These are phyloP conservation scores for Ustilago sp. DNA, from an alignment of 1,284 basidiomycete species.

Conservation along the genomic window DNA sequence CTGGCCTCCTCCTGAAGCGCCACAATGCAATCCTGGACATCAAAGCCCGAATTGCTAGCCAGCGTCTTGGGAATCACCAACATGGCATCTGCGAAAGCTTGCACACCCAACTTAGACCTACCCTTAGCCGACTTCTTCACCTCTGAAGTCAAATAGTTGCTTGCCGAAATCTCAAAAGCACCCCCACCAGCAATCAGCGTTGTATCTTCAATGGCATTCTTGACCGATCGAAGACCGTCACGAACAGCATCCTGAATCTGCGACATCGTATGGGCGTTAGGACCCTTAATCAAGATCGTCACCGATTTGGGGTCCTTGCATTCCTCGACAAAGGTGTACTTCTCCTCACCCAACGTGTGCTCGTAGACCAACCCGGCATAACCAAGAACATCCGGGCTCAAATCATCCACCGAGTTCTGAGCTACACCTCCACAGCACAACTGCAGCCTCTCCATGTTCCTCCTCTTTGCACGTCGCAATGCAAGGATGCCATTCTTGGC, in stretches of 20 bases:
- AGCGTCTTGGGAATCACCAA: conserved; percentile 91
- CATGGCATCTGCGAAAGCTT: conserved; percentile 95
- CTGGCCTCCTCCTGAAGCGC: conserved; percentile 91
- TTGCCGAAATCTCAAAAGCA: conserved; percentile 96
- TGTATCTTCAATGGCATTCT: conserved; percentile 94
- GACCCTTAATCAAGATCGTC: conserved; percentile 87
- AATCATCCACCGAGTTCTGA: conserved; percentile 97
- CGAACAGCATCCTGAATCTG: conserved; percentile 97
- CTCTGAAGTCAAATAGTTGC: conserved; percentile 80
- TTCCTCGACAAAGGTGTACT: conserved; percentile 97
- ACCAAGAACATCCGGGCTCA: conserved; percentile 89
- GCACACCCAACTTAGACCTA: conserved; percentile 95
- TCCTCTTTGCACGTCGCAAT: conserved; percentile 91
- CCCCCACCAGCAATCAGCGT: conserved; percentile 92
- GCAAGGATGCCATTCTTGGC: conserved; percentile 98
- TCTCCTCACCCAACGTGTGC: conserved; percentile 98
- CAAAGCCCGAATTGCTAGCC: conserved; percentile 94
- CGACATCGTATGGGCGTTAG: conserved; percentile 93
- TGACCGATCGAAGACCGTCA: conserved; percentile 94
- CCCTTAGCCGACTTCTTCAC: conserved; percentile 90
- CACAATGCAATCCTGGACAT: conserved; percentile 95
- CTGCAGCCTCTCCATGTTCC: conserved; percentile 71
- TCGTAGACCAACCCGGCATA: conserved; percentile 99
- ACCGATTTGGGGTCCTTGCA: conserved; percentile 96
- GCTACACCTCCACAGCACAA: conserved; percentile 93